Evolutionary conservation across 2,329 filamentous ascomycete genomes (phyloP), one percentile per base, ranked within the genome.

Genomic region (Ciborinia camelliae): DNA sequence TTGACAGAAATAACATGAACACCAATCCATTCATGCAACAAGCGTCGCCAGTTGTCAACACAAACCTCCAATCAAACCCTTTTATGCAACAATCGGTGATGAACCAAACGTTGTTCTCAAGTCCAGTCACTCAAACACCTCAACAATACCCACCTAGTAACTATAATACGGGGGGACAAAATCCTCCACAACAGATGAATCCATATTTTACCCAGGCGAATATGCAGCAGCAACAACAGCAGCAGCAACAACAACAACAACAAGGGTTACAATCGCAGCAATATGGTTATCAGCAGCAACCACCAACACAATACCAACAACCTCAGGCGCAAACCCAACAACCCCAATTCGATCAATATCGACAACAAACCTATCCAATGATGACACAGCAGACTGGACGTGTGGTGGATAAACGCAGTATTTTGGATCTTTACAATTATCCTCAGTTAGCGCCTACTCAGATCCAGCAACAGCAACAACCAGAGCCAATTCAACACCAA

Each of bases 381-480:
- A 71, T 83, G 41, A 73, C 79, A 6, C 77, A 78, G 50, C 78
- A 80, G 59, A 79, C 81, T 20, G 79, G 79, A 50, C 79, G 83
- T 39, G 30, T 59, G 12, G 82, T 87, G 37, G 86, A 92, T 71
- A 93, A 90, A 68, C 85, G 84, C 3, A 88, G 88, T 5, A 94
- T 95, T 66, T 80, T 94, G 75, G 88, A 90, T 7, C 77, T 95
- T 14, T 94, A 91, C 65, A 87, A 85, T 73, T 84, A 74, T 35
- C 73, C 74, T 45, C 74, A 76, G 65, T 54, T 74, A 37, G 73
- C 73, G 35, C 73, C 74, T n/a, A 66, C 66, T 10, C 59, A 63
- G 26, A 54, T 41, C 37, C 32, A 65, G 30, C 65, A 68, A 32
- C 65, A 67, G 26, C 65, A 63, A n/a, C 67, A 69, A 48, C 58